Conservation (phyloP, 2,329 filamentous ascomycete species). For the Grosmannia serpens region DNA sequence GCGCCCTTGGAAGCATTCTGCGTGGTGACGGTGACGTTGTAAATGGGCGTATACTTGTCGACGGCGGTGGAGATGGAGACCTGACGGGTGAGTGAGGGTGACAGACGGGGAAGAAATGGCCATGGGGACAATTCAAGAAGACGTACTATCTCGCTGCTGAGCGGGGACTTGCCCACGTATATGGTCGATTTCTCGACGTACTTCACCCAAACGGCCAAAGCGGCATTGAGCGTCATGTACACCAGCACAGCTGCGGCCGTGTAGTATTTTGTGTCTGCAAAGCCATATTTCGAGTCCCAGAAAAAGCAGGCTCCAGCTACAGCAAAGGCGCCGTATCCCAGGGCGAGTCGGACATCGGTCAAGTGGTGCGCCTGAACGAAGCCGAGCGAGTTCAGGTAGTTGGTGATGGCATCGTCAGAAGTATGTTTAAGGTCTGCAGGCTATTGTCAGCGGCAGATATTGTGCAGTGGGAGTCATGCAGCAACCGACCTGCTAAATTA, state of each 20-base stretch:
- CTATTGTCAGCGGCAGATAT: slow-evolving; percentile 1
- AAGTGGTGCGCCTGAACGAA: slow-evolving; percentile 75
- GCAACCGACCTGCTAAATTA: slow-evolving; percentile 47
- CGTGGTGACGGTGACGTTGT: slow-evolving; percentile 51
- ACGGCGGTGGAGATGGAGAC: slow-evolving; percentile 61
- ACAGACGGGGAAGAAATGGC: not conserved
- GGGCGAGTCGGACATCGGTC: slow-evolving; percentile 66
- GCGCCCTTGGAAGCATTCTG: not conserved
- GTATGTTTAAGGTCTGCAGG: slow-evolving; percentile 84
- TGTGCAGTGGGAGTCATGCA: too few relatives aligned
- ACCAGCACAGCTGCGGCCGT: slow-evolving; percentile 67
- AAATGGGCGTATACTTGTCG: slow-evolving; percentile 71
- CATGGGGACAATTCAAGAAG: not conserved
- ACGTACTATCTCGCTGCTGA: slow-evolving; percentile 33
- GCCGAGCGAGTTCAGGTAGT: slow-evolving; percentile 80
- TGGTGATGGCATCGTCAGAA: slow-evolving; percentile 84
- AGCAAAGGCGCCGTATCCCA: slow-evolving; percentile 73
- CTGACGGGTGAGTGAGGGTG: slow-evolving; percentile 28
- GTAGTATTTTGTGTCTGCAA: slow-evolving; percentile 72
- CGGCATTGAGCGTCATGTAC: slow-evolving; percentile 70
- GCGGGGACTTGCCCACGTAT: slow-evolving; percentile 59
- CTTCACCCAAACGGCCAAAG: slow-evolving; percentile 76
- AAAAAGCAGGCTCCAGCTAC: slow-evolving; percentile 77
- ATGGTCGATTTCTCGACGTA: slow-evolving; percentile 70
- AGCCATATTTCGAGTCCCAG: slow-evolving; percentile 86